Evolutionary conservation across 179 eudicot species (phyloP).

Genomic region (Beta macrorhiza): DNA sequence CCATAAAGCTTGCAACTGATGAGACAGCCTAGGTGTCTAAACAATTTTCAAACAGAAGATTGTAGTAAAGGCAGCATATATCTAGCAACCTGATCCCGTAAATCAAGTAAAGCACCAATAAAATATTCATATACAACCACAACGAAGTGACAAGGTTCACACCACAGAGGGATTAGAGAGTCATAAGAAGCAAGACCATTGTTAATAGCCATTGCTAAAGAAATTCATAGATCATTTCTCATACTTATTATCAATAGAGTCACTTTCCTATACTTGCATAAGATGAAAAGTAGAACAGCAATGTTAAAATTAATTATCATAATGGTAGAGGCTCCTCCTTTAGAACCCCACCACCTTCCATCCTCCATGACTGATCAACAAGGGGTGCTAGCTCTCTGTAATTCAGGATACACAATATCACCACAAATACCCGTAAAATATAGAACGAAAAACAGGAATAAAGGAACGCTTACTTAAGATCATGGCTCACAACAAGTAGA

Average conservation of each 20-base stretch:
- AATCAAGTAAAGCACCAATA: not conserved
- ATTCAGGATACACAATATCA: slow-evolving; percentile 21
- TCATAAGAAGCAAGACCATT: not conserved
- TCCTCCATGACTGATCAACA: slow-evolving; percentile 91
- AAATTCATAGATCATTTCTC: not conserved
- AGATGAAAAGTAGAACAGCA: slow-evolving; percentile 16
- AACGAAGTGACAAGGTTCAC: not conserved
- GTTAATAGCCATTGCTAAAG: not conserved
- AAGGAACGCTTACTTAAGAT: slow-evolving; percentile 65
- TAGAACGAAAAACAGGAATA: slow-evolving; percentile 8
- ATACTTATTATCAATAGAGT: not conserved
- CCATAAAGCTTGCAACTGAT: no score
- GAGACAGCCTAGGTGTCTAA: no score
- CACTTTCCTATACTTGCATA: not conserved
- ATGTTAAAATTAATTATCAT: slow-evolving; percentile 26
- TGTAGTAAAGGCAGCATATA: not conserved
- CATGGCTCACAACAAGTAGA: slow-evolving; percentile 95
- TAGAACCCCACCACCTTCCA: slow-evolving; percentile 84
- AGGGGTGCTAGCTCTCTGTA: slow-evolving; percentile 76
- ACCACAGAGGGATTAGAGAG: not conserved
- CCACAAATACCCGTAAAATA: slow-evolving; percentile 3
- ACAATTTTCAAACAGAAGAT: no score
- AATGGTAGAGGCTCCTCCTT: slow-evolving; percentile 63
- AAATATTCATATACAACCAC: not conserved
- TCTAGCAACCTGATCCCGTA: not conserved